A percentile compares a stretch with the other conserved stretches of the same genome.
These are phyloP conservation scores for Heliamphora ciliata DNA, from an alignment of 179 eudicot species.

Conservation along the genomic window DNA sequence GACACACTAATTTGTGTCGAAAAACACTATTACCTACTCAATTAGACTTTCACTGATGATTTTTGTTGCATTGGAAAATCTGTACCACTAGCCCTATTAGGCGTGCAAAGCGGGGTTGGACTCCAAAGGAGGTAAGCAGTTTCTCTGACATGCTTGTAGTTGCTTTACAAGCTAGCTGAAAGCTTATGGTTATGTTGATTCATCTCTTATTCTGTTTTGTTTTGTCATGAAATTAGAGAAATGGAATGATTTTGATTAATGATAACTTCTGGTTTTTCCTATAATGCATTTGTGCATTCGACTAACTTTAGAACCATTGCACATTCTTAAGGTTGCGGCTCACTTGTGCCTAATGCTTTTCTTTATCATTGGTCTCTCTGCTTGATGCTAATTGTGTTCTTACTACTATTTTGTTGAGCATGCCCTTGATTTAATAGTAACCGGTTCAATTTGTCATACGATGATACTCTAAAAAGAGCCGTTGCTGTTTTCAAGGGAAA, in stretches of 20 bases:
- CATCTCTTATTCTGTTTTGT: background rate
- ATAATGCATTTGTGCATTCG: no score
- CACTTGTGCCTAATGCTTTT: background rate
- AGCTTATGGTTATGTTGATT: background rate
- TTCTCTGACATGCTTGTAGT: background rate
- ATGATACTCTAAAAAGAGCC: constrained; percentile 76
- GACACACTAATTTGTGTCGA: no score
- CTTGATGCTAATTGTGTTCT: background rate
- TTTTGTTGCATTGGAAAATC: no score
- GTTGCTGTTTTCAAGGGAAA: constrained; percentile 69
- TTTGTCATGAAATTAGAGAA: background rate
- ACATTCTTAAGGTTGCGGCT: background rate
- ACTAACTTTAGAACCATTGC: no score
- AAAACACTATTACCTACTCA: no score
- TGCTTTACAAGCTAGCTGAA: background rate
- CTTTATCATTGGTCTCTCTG: background rate
- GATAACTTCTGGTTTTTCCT: no score
- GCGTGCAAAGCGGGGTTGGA: constrained; percentile 98
- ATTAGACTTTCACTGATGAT: no score
- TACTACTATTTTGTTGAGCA: background rate
- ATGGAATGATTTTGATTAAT: background rate
- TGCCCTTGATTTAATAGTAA: background rate
- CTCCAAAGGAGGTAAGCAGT: constrained; percentile 76
- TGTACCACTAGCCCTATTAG: constrained; percentile 78
- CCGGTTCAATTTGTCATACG: constrained; percentile 38